Evolutionary conservation across 140 eudicot species (phyloP).

Genomic region (Ambrosia hybrid): DNA sequence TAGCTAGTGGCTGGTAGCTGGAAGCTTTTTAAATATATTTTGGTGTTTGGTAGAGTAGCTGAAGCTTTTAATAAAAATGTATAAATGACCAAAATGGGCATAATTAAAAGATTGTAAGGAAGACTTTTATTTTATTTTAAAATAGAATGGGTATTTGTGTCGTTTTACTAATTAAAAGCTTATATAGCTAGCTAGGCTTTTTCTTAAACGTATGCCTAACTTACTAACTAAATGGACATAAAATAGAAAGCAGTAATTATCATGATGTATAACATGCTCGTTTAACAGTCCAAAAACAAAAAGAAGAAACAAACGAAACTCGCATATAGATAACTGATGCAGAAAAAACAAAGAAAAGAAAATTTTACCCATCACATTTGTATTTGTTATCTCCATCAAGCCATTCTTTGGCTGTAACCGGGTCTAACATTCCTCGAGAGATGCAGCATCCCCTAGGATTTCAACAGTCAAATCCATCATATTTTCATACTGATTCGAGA

Average conservation of each 20-base stretch:
- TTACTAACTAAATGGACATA: too few relatives aligned
- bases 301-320: neutral
- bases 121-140: too few relatives aligned
- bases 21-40: too few relatives aligned
- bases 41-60: fast-evolving
- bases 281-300: neutral
- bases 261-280: neutral
- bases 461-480: conserved; percentile 98
- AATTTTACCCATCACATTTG: conserved; percentile 80
- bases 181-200: too few relatives aligned
- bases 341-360: conserved; percentile 19
- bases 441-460: conserved; percentile 83
- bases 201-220: too few relatives aligned
- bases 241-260: neutral
- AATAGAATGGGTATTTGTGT: too few relatives aligned
- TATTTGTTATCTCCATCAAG: conserved; percentile 95
- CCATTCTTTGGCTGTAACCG: conserved; percentile 75
- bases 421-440: conserved; percentile 90
- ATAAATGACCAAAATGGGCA: too few relatives aligned
- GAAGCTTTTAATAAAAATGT: too few relatives aligned
- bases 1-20: too few relatives aligned
- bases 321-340: neutral
- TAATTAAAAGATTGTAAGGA: too few relatives aligned
- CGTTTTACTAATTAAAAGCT: too few relatives aligned
- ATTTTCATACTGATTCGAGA: conserved; percentile 83